Conservation (phyloP, 1,139 yeast genomes). For the Magnusiomyces starmeri region DNA sequence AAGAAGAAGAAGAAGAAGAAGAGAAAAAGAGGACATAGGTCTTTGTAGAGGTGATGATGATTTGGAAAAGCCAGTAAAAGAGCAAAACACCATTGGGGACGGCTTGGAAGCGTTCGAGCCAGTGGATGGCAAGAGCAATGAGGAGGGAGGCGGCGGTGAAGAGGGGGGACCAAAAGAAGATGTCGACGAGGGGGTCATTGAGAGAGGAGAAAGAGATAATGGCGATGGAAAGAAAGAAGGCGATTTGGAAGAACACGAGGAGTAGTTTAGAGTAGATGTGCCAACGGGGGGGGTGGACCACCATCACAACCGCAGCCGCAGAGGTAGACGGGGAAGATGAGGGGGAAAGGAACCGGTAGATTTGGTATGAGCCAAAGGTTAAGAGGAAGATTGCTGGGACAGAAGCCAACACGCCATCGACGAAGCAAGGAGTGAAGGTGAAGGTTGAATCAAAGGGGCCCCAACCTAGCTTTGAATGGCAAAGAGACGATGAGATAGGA, state of each 20-base stretch:
- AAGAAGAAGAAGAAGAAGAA: constrained; percentile 35
- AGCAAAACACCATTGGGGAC: constrained; percentile 66
- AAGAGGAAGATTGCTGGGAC: constrained; percentile 48
- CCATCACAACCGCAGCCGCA: no score
- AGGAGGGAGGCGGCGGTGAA: constrained; percentile 40
- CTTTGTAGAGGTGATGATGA: constrained; percentile 32
- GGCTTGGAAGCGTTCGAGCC: constrained; percentile 53
- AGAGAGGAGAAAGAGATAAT: constrained; percentile 28
- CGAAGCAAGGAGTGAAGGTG: constrained; percentile 77
- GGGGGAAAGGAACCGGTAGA: constrained; percentile 29
- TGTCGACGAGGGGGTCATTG: constrained; percentile 28
- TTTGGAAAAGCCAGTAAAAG: constrained; percentile 65
- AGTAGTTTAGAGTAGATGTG: constrained; percentile 38
- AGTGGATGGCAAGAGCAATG: constrained; percentile 53
- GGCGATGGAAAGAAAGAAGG: constrained; percentile 31
- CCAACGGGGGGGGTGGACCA: no score
- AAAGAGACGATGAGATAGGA: constrained; percentile 23
- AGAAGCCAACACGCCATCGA: constrained; percentile 60
- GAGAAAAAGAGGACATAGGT: constrained; percentile 34
- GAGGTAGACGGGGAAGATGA: constrained; percentile 28
- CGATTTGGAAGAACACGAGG: constrained; percentile 37
- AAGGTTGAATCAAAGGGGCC: constrained; percentile 53
- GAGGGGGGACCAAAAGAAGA: constrained; percentile 40
- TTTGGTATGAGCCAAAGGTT: constrained; percentile 44
- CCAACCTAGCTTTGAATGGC: constrained; percentile 59